A percentile compares a stretch with the other conserved stretches of the same genome.
phyloP scores from a whole-genome alignment of 2,329 filamentous ascomycete species.

The Pseudogymnoascus sp. region DNA sequence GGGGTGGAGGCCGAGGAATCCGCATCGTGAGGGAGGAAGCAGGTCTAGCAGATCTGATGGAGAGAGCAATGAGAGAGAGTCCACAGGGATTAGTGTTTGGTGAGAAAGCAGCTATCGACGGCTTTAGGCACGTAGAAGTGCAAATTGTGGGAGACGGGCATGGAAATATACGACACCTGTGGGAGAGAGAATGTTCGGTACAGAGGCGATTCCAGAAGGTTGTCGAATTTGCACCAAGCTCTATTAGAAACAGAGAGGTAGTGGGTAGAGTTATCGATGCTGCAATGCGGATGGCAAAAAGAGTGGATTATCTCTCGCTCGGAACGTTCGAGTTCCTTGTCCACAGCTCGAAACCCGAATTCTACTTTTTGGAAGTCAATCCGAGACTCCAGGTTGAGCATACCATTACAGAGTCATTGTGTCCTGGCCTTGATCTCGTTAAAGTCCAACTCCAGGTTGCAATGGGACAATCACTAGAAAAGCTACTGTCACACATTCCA shows the following conservation, averaged over 20 bases:
- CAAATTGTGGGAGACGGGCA: constrained; percentile 59
- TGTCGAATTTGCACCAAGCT: constrained; percentile 62
- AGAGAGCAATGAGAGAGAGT: constrained; percentile 53
- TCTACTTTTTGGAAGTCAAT: constrained; percentile 28
- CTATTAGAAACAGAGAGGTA: constrained; percentile 45
- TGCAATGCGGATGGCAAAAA: constrained; percentile 47
- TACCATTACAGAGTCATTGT: constrained; percentile 33
- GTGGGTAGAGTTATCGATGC: constrained; percentile 33
- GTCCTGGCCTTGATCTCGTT: constrained; percentile 26
- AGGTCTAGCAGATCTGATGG: constrained; percentile 46
- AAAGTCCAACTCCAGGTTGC: constrained; percentile 32
- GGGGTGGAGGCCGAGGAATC: constrained; percentile 60
- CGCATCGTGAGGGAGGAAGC: constrained; percentile 44
- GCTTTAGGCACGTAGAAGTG: constrained; percentile 60
- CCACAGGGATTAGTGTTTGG: constrained; percentile 53
- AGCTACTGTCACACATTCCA: constrained; percentile 28
- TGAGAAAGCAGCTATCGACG: constrained; percentile 50
- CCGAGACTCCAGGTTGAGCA: constrained; percentile 29
- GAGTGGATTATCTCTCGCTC: constrained; percentile 50
- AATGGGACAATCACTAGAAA: constrained; percentile 27
- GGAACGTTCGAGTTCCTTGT: constrained; percentile 62
- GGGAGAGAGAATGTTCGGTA: constrained; percentile 62
- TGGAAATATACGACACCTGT: constrained; percentile 51
- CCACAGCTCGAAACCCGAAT: constrained; percentile 41
- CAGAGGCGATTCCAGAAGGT: constrained; percentile 65